Percentiles rank a stretch among this genome's conserved stretches.
Conservation (phyloP, 2,329 filamentous ascomycete species). For the Dothiorella sarmentorum region DNA sequence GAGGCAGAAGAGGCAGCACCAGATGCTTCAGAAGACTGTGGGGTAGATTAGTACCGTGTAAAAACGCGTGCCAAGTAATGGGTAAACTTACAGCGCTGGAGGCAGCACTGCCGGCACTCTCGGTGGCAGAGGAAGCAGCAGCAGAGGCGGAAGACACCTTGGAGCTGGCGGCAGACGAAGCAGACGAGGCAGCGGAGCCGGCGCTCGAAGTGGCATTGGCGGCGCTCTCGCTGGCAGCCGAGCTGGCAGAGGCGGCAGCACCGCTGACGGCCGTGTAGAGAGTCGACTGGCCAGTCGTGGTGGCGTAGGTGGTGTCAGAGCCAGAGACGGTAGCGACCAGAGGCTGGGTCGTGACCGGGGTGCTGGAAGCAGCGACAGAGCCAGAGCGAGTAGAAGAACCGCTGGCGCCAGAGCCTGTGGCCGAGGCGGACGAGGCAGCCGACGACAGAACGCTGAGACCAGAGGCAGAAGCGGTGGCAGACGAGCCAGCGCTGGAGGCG, state of each 20-base stretch:
- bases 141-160: neutral
- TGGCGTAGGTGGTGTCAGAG: slow-evolving; percentile 23
- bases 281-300: slow-evolving; percentile 24
- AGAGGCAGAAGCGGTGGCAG: slow-evolving; percentile 20
- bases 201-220: neutral
- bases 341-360: slow-evolving; percentile 16
- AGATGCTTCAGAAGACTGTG: slow-evolving; percentile 20
- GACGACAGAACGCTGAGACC: slow-evolving; percentile 27
- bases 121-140: slow-evolving; percentile 15
- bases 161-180: neutral
- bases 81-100: slow-evolving; percentile 13
- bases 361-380: slow-evolving; percentile 22
- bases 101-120: slow-evolving; percentile 11
- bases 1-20: slow-evolving; percentile 19
- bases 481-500: slow-evolving; percentile 14
- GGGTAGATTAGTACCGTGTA: neutral
- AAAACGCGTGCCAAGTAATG: neutral
- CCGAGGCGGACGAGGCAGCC: slow-evolving; percentile 17
- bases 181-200: slow-evolving; percentile 18
- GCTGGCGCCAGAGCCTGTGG: neutral
- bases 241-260: slow-evolving; percentile 21
- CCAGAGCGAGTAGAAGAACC: neutral
- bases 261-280: slow-evolving; percentile 1
- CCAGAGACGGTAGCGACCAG: slow-evolving; percentile 9
- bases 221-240: neutral